Evolutionary conservation across 495 filamentous ascomycete species (phyloP), one percentile per base, ranked within the genome.

Genomic region (Neurospora pannonica): DNA sequence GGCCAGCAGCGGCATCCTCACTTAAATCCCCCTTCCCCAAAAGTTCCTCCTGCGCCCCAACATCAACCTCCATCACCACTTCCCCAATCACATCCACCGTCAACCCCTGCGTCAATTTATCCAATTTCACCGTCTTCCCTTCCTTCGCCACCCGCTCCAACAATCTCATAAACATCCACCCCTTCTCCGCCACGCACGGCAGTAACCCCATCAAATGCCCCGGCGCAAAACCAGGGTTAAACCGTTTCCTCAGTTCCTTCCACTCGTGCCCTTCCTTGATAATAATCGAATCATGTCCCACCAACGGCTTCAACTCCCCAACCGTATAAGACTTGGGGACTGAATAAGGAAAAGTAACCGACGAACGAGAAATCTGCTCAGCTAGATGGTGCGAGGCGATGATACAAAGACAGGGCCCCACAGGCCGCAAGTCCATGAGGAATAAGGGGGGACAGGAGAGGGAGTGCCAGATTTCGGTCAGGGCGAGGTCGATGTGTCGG

Each of bases 331-430:
- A 81, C 74, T 89, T 89, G 4, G 84, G 77, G 10, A 77, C 71
- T 70, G 84, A 85, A 74, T 83, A 86, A 8, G 82, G 83, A 48
- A 81, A 84, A 10, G 37, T 19, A 71, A 82, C 86, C 10, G 84
- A 80, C 0, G 78, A 28, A 17, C 77, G 78, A 0, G 82, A 78
- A 4, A 88, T 74, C 70, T 87, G 84, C 40, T 84, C 81, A 24
- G 86, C 84, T 0, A 87, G 70, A 4, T 84, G 82, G 60, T 88
- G 84, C 76, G 82, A 82, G 37, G 76, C 74, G 34, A 89, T 75
- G 10, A 87, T 67, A 10, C 84, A 70, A 70, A 87, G 75, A 28
- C 79, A 75, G 5, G 71, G 73, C 19, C 54, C 69, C 7, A 81
- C 75, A 3, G 85, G 85, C 10, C 85, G 78, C 13, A 83, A 71